Conservation (phyloP, 2,329 filamentous ascomycete species). For the Penicillium sp. region DNA sequence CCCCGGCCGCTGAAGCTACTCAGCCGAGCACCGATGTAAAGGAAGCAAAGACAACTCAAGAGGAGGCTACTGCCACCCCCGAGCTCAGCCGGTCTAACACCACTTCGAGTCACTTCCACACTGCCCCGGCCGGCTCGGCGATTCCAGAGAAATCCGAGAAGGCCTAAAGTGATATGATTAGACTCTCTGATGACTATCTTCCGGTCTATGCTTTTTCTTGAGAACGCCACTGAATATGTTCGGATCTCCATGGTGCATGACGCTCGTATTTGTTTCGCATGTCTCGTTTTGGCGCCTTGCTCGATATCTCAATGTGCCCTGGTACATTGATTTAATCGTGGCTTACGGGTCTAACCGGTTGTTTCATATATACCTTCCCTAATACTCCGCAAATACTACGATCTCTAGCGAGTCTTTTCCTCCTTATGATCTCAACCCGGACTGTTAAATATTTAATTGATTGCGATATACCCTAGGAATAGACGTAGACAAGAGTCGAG, state of each 20-base stretch:
- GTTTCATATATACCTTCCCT: slow-evolving; percentile 6
- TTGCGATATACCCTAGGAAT: neutral
- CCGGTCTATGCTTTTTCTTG: neutral
- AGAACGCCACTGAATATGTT: neutral
- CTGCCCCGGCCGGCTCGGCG: slow-evolving; percentile 25
- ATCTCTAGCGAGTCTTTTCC: neutral
- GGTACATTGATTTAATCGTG: neutral
- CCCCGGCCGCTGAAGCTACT: neutral
- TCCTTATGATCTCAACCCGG: neutral
- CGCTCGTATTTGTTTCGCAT: neutral
- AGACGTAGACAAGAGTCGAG: neutral
- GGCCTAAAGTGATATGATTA: neutral
- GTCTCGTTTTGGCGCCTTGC: neutral
- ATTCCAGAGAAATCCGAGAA: slow-evolving; percentile 13
- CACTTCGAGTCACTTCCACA: slow-evolving; percentile 26
- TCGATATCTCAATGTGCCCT: neutral
- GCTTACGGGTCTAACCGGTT: neutral
- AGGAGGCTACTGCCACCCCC: slow-evolving; percentile 2
- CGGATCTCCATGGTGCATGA: neutral
- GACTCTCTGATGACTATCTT: neutral
- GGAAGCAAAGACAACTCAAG: neutral
- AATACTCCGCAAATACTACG: slow-evolving; percentile 5
- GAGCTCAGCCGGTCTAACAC: slow-evolving; percentile 25
- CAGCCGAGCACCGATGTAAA: slow-evolving; percentile 1
- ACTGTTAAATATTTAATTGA: neutral